Evolutionary conservation across 805 yeast species (phyloP).

Genomic region (Teunomyces aglyptinius): DNA sequence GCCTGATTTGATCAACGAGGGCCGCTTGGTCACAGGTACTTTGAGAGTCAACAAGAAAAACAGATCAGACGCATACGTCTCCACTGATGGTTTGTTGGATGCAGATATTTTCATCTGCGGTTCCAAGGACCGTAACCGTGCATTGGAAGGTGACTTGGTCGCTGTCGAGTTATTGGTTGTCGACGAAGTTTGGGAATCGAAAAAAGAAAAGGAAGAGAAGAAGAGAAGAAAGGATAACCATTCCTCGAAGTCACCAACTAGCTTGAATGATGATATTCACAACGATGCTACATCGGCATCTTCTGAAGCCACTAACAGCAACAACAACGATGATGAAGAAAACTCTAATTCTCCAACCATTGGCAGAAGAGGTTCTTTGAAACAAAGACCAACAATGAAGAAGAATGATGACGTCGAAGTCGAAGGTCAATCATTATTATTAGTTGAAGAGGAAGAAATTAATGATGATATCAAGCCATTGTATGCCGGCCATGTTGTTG

Average conservation of each 20-base stretch:
- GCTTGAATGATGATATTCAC: conserved; percentile 65
- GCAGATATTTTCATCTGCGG: conserved; percentile 98
- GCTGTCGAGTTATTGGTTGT: conserved; percentile 93
- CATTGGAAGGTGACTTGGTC: conserved; percentile 93
- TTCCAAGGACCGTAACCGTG: conserved; percentile 96
- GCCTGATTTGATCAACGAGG: conserved; percentile 86
- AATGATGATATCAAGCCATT: conserved; percentile 90
- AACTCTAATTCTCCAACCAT: conserved; percentile 31
- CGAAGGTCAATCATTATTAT: conserved; percentile 89
- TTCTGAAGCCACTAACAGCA: conserved; percentile 21
- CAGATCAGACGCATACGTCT: conserved; percentile 97
- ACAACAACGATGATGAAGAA: conserved; percentile 27
- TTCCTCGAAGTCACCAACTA: conserved; percentile 35
- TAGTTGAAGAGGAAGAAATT: conserved; percentile 94
- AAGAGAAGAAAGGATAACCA: conserved; percentile 78
- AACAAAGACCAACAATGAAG: conserved; percentile 95
- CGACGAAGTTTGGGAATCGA: conserved; percentile 97
- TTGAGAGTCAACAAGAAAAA: conserved; percentile 94
- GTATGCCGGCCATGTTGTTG: conserved; percentile 98
- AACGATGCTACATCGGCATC: conserved; percentile 73
- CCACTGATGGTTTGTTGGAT: conserved; percentile 92
- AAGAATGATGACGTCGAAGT: conserved; percentile 98
- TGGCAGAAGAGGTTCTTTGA: conserved; percentile 80
- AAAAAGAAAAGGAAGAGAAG: conserved; percentile 95
- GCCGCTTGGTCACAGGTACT: conserved; percentile 87